Percentiles rank a stretch among this genome's conserved stretches.
phyloP scores from a whole-genome alignment of 768 basidiomycete genomes.

The Leccinum barrowsii region DNA sequence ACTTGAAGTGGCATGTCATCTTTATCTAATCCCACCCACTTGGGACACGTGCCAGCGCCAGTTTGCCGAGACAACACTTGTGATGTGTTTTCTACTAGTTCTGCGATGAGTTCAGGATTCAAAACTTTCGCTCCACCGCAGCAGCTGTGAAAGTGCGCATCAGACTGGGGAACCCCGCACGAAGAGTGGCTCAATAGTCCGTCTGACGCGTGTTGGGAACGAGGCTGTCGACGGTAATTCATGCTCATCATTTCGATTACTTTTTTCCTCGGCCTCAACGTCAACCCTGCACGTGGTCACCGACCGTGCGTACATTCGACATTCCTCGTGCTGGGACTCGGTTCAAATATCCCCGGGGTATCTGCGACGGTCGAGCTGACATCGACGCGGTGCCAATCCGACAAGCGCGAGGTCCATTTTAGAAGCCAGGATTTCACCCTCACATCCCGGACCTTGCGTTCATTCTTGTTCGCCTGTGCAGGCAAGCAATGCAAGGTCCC shows the following conservation, averaged over 20 bases:
- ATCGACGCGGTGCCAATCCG: background rate
- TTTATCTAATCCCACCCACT: slow-evolving; percentile 30
- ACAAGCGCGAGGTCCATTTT: slow-evolving; percentile 8
- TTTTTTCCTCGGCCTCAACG: slow-evolving; percentile 20
- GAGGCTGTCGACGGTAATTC: slow-evolving; percentile 29
- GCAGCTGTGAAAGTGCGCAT: background rate
- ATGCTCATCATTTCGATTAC: slow-evolving; percentile 19
- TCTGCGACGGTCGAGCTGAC: slow-evolving; percentile 5
- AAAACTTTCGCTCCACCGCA: background rate
- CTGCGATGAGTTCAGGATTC: background rate
- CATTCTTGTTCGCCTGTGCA: slow-evolving; percentile 31
- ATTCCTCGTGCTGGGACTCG: slow-evolving; percentile 7
- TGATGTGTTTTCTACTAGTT: background rate
- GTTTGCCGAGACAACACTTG: background rate
- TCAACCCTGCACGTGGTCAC: slow-evolving; percentile 18
- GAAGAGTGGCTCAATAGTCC: slow-evolving; percentile 17
- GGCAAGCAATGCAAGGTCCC: slow-evolving; percentile 24
- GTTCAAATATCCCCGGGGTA: slow-evolving; percentile 2
- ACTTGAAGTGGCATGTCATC: background rate
- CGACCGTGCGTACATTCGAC: slow-evolving; percentile 8
- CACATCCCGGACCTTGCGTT: slow-evolving; percentile 19
- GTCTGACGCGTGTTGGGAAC: slow-evolving; percentile 26
- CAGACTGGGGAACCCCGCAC: background rate
- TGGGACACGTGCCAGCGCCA: background rate
- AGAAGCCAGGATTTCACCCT: slow-evolving; percentile 13